Conservation (phyloP, 2,329 filamentous ascomycete species). For the Scytalidium lignicola region DNA sequence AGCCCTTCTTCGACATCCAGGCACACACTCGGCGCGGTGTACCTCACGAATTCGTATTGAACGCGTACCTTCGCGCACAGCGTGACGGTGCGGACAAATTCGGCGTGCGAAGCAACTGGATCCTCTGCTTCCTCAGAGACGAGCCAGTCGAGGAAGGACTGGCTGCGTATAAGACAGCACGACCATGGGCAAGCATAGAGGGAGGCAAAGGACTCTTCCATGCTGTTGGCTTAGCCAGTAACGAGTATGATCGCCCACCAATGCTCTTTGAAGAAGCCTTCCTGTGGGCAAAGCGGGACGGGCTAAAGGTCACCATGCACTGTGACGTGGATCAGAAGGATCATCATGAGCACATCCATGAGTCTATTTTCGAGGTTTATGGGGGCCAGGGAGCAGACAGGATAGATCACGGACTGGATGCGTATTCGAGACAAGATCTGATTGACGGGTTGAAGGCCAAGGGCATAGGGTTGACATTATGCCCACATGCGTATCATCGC, state of each 20-base stretch:
- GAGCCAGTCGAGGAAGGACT: slow-evolving; percentile 53
- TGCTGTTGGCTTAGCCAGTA: slow-evolving; percentile 64
- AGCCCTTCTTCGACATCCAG: slow-evolving; percentile 77
- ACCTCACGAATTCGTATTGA: no score
- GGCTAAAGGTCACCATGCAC: slow-evolving; percentile 60
- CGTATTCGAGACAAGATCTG: slow-evolving; percentile 53
- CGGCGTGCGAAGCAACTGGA: slow-evolving; percentile 46
- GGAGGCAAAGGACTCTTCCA: no score
- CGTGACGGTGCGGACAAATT: no score
- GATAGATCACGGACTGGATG: slow-evolving; percentile 66
- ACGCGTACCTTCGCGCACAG: no score
- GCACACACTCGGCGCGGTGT: slow-evolving; percentile 62
- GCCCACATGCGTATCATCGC: slow-evolving; percentile 66
- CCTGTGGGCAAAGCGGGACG: slow-evolving; percentile 41
- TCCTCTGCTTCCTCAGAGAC: slow-evolving; percentile 68
- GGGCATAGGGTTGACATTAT: slow-evolving; percentile 61
- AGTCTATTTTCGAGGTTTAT: slow-evolving; percentile 43
- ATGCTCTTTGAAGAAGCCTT: slow-evolving; percentile 58
- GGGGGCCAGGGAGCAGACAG: slow-evolving; percentile 54
- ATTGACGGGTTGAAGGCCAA: slow-evolving; percentile 28
- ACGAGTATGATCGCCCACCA: slow-evolving; percentile 48
- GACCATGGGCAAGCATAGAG: slow-evolving; percentile 23
- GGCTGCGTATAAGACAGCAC: slow-evolving; percentile 36
- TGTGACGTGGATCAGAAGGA: slow-evolving; percentile 63
- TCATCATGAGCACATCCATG: slow-evolving; percentile 56